A percentile compares a stretch with the other conserved stretches of the same genome.
Conservation (phyloP, 495 filamentous ascomycete genomes). For the Penicillium atrosanguineum region DNA sequence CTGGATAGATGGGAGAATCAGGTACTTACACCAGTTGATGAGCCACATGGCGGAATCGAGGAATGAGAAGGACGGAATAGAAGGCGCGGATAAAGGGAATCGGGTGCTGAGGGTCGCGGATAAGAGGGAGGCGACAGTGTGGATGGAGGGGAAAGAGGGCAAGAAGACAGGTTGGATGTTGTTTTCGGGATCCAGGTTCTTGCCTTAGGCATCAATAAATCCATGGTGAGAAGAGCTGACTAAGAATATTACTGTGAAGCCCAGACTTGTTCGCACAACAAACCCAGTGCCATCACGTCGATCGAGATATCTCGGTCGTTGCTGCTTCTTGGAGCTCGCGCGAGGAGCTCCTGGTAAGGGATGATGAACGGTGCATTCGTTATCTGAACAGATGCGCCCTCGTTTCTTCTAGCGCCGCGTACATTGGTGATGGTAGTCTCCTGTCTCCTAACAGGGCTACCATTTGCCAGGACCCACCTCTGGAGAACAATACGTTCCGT, state of each 20-base stretch:
- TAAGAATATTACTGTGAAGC: no score
- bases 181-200: constrained; percentile 26
- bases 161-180: constrained; percentile 40
- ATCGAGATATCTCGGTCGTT: no score
- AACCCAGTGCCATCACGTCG: no score
- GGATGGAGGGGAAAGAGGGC: constrained; percentile 25
- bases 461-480: no score
- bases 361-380: no score
- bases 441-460: no score
- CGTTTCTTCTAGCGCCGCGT: no score
- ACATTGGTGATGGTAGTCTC: no score
- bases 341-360: no score
- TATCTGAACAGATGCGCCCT: neutral
- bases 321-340: no score
- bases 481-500: no score
- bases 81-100: constrained; percentile 6
- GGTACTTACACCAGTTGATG: constrained; percentile 85
- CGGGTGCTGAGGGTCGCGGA: constrained; percentile 5
- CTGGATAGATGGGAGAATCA: constrained; percentile 16
- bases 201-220: constrained; percentile 25
- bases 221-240: constrained; percentile 10
- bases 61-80: constrained; percentile 4
- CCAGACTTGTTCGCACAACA: no score
- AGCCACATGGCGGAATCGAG: constrained; percentile 75
- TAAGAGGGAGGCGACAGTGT: constrained; percentile 11